Evolutionary conservation across 2,329 filamentous ascomycete genomes (phyloP).

Genomic region (Trichophyton mentagrophytes): DNA sequence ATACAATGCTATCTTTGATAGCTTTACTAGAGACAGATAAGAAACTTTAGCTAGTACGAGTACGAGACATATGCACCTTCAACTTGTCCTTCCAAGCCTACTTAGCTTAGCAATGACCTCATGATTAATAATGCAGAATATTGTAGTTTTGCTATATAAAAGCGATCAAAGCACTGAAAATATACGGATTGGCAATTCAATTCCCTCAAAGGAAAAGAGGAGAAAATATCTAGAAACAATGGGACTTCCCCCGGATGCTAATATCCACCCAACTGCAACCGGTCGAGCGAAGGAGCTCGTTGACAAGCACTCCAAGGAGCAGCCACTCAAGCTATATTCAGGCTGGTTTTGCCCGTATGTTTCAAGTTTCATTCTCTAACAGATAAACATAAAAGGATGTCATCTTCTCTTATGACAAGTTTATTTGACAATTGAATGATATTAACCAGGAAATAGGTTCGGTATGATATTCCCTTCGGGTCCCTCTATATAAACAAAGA

Average conservation of each 20-base stretch:
- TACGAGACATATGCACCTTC: too few species aligned
- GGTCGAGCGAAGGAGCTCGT: slow-evolving; percentile 31
- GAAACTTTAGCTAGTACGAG: too few species aligned
- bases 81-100: too few species aligned
- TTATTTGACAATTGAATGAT: slow-evolving; percentile 5
- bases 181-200: neutral
- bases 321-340: slow-evolving; percentile 50
- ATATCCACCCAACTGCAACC: slow-evolving; percentile 33
- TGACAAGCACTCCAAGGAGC: slow-evolving; percentile 22
- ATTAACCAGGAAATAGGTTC: slow-evolving; percentile 19
- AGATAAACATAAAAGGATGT: neutral
- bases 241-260: slow-evolving; percentile 27
- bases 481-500: neutral
- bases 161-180: neutral
- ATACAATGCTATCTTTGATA: too few species aligned
- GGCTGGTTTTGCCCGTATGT: slow-evolving; percentile 57
- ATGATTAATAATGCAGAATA: neutral
- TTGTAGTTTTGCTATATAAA: neutral
- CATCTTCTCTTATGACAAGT: too few species aligned
- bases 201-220: neutral
- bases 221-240: slow-evolving; percentile 11
- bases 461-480: slow-evolving; percentile 15
- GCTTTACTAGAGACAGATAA: too few species aligned
- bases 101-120: neutral
- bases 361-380: neutral